These are phyloP conservation scores for Stachybotrys echinatus DNA, from an alignment of 2,329 filamentous ascomycete species.

Conservation along the genomic window DNA sequence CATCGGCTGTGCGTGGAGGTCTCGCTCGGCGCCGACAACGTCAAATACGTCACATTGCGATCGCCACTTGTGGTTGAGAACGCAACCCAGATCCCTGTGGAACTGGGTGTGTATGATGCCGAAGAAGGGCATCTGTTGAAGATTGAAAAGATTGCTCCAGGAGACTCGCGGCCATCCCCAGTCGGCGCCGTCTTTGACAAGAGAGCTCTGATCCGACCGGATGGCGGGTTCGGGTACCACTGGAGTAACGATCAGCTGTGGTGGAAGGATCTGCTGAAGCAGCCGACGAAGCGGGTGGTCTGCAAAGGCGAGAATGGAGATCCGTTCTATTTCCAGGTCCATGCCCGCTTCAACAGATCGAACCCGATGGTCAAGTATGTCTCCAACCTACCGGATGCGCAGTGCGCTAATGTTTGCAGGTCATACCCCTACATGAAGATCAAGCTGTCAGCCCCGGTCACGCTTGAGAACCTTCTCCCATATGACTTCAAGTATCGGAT, in stretches of 20 bases:
- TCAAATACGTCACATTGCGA: constrained; percentile 95
- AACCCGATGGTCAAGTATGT: constrained; percentile 72
- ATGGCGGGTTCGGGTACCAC: constrained; percentile 92
- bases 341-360: constrained; percentile 76
- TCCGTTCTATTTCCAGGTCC: constrained; percentile 95
- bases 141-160: constrained; percentile 95
- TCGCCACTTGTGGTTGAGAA: constrained; percentile 93
- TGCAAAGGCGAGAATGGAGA: constrained; percentile 84
- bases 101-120: constrained; percentile 84
- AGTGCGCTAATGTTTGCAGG: constrained; percentile 31
- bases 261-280: constrained; percentile 86
- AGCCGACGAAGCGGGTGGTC: constrained; percentile 79
- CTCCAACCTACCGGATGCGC: background rate
- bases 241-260: constrained; percentile 89
- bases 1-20: constrained; percentile 92
- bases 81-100: constrained; percentile 91
- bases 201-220: constrained; percentile 79
- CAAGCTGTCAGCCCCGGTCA: constrained; percentile 85
- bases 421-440: constrained; percentile 94
- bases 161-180: constrained; percentile 82
- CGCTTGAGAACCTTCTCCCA: constrained; percentile 88
- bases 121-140: constrained; percentile 87
- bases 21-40: constrained; percentile 84
- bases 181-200: constrained; percentile 91
- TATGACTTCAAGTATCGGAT: constrained; percentile 99